Percentiles rank a stretch among this genome's conserved stretches.
Conservation (phyloP, 495 filamentous ascomycete species). For the Delitschia confertaspora region DNA sequence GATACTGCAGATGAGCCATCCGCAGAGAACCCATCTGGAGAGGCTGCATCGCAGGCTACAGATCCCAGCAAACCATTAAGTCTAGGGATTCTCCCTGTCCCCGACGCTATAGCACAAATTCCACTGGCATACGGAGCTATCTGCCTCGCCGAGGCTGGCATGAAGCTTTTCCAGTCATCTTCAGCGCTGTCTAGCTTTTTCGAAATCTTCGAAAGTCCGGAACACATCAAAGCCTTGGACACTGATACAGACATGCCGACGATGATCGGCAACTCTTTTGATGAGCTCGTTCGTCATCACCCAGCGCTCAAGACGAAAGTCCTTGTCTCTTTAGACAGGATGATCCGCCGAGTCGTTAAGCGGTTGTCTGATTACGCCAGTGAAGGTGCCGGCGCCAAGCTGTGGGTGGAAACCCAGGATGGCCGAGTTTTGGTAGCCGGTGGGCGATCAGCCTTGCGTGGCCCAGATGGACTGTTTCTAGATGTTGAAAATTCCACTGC, state of each 20-base stretch:
- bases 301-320: conserved; percentile 70
- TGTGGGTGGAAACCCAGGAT: conserved; percentile 52
- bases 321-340: conserved; percentile 68
- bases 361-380: conserved; percentile 60
- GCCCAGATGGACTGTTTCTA: conserved; percentile 21
- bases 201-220: conserved; percentile 86
- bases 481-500: conserved; percentile 28
- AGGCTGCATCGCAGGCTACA: not conserved
- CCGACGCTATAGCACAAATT: conserved; percentile 77
- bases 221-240: conserved; percentile 75
- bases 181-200: conserved; percentile 76
- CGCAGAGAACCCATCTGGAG: not conserved
- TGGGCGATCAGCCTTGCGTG: conserved; percentile 31
- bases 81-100: conserved; percentile 67
- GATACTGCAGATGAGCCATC: conserved; percentile 32
- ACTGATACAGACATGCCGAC: conserved; percentile 57
- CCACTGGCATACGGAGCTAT: conserved; percentile 87
- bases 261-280: conserved; percentile 72
- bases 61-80: conserved; percentile 35
- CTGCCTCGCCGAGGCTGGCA: conserved; percentile 79
- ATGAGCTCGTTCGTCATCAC: conserved; percentile 91
- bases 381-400: conserved; percentile 65
- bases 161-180: conserved; percentile 81
- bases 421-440: conserved; percentile 48
- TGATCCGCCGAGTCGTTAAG: conserved; percentile 67